Evolutionary conservation across 2,329 filamentous ascomycete genomes (phyloP), one percentile per base, ranked within the genome.

Genomic region (Pseudocercospora pini-densiflorae): DNA sequence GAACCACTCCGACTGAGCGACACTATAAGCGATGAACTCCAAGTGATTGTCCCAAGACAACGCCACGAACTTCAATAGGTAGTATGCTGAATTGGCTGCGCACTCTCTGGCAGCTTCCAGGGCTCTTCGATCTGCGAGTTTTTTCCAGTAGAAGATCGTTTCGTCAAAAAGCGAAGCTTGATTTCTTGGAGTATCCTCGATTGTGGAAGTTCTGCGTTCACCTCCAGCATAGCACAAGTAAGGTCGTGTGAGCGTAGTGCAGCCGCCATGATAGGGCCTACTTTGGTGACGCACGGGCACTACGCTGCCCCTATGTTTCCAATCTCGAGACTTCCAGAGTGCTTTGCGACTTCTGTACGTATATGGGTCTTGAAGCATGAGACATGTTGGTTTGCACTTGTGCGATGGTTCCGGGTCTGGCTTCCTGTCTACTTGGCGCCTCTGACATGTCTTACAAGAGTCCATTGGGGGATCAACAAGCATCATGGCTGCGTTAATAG

Each of bases 1-100:
- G 40, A 74, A 70, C 67, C 66, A 73, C 60, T 73, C 68, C 16
- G 60, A 61, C n/a, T 68, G 62, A 19, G 62, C 59, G 1, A 69
- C 63, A 16, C 62, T 61, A 40, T 61, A 65, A 2, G 62, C 62
- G 23, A 71, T 69, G 12, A 71, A 63, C 19, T 71, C 69, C 23
- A 71, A 54, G 47, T 71, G 69, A 24, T 69, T 67, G 16, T 54
- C 62, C 69, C 69, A 71, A 5, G 65, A 63, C n/a, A 64, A 58
- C 12, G 67, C 65, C 9, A 69, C 36, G 23, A 66, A 66, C 33
- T 71, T 71, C 36, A 71, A 55, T 16, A 71, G 64, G 51, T 67
- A 69, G 40, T 59, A 68, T n/a, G 69, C 64, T 7, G 69, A 53
- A 23, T 69, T 66, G 27, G 65, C 59, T 2, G 66, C 59, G 8